phyloP scores from a whole-genome alignment of 78 protist species.

The Corallochytrium limacisporum region DNA sequence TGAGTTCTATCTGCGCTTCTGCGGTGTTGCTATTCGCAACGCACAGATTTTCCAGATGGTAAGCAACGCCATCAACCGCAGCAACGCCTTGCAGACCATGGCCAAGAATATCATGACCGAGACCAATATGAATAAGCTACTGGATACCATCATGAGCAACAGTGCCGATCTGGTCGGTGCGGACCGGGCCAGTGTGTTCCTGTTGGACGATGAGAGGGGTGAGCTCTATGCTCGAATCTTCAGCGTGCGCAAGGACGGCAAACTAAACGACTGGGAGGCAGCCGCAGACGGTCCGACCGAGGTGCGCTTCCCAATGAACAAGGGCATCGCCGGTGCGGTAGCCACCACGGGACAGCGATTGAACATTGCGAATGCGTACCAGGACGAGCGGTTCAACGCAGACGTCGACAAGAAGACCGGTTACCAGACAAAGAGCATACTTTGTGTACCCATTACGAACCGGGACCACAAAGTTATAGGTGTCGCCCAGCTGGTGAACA shows the following conservation, averaged over 20 bases:
- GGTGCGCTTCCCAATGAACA: slow-evolving; percentile 6
- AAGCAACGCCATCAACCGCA: no score
- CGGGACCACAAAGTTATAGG: not conserved
- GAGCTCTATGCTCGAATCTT: no score
- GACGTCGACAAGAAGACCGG: slow-evolving; percentile 4
- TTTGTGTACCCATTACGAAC: not conserved
- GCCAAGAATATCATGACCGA: not conserved
- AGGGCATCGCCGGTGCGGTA: slow-evolving; percentile 20
- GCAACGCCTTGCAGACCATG: not conserved
- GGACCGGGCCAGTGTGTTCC: no score
- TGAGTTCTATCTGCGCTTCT: not conserved
- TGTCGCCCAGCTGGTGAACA: not conserved
- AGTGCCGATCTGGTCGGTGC: not conserved
- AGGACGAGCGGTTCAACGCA: slow-evolving; percentile 13
- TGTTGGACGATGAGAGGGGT: no score
- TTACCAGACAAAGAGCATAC: not conserved
- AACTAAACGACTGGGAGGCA: not conserved
- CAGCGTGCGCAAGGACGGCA: no score
- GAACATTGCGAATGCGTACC: slow-evolving; percentile 16
- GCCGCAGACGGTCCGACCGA: no score
- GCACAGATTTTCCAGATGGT: not conserved
- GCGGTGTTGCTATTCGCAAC: not conserved
- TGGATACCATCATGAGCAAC: not conserved
- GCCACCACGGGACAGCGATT: slow-evolving; percentile 8
- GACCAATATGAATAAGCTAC: not conserved